Evolutionary conservation across 352 stramenopile species (phyloP).

Genomic region (Phytophthora tentaculata): DNA sequence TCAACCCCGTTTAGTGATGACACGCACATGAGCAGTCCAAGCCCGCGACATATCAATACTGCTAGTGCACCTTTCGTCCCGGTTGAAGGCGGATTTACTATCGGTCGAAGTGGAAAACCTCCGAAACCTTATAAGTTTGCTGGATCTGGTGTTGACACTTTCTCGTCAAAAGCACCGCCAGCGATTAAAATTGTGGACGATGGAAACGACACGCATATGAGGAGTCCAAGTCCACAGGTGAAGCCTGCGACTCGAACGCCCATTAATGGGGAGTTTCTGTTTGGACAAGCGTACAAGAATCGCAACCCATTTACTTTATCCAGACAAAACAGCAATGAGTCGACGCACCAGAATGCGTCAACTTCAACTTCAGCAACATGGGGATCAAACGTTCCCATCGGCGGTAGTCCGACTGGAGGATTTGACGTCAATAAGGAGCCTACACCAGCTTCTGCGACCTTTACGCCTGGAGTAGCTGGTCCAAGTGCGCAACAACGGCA

Average conservation of each 20-base stretch:
- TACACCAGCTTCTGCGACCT: slow-evolving; percentile 13
- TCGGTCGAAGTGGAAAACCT: slow-evolving; percentile 19
- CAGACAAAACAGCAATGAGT: slow-evolving; percentile 16
- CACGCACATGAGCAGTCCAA: slow-evolving; percentile 30
- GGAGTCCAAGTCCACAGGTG: slow-evolving; percentile 11
- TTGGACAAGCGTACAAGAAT: slow-evolving; percentile 42
- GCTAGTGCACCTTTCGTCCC: slow-evolving; percentile 6
- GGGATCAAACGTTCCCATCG: slow-evolving; percentile 6
- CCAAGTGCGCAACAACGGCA: slow-evolving; percentile 13
- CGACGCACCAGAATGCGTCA: slow-evolving; percentile 5
- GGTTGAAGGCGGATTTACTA: slow-evolving; percentile 24
- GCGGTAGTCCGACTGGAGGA: background rate
- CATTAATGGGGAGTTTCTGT: slow-evolving; percentile 28
- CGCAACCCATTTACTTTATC: slow-evolving; percentile 25
- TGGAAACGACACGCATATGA: slow-evolving; percentile 19
- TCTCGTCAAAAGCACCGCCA: background rate
- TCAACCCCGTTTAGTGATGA: slow-evolving; percentile 9
- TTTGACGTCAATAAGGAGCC: slow-evolving; percentile 12
- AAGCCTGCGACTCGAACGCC: slow-evolving; percentile 3
- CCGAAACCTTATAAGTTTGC: slow-evolving; percentile 33
- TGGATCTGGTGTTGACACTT: background rate
- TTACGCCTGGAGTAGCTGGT: slow-evolving; percentile 25
- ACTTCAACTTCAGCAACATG: background rate
- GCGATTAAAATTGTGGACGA: slow-evolving; percentile 3
- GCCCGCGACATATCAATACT: background rate